Evolutionary conservation across 345 rosid genomes (phyloP).

Genomic region (rapeseed (Brassica napus)): DNA sequence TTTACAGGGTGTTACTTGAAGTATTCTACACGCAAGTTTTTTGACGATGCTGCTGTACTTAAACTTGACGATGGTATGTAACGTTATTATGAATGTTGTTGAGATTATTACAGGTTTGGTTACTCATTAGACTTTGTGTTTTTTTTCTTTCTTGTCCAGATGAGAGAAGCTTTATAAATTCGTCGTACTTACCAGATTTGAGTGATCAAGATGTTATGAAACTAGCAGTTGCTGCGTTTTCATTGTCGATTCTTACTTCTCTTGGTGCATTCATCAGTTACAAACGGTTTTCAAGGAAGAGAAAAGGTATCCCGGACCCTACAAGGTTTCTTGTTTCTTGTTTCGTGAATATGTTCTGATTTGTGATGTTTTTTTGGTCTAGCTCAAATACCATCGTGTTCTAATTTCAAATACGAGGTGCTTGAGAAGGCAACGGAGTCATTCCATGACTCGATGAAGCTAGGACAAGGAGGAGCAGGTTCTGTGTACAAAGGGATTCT

Average conservation of each 20-base stretch:
- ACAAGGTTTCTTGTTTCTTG: constrained; percentile 7
- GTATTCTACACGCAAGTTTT: constrained; percentile 57
- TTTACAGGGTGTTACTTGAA: constrained; percentile 66
- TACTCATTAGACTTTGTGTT: neutral
- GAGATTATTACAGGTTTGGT: neutral
- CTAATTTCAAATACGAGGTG: constrained; percentile 60
- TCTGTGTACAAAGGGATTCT: constrained; percentile 78
- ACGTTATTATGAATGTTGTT: neutral
- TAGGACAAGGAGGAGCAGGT: constrained; percentile 84
- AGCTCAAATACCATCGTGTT: constrained; percentile 36
- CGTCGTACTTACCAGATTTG: constrained; percentile 12
- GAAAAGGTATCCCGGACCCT: constrained; percentile 18
- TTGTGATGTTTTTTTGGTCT: neutral
- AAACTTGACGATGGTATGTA: constrained; percentile 18
- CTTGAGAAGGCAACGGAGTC: constrained; percentile 70
- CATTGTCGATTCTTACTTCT: constrained; percentile 34
- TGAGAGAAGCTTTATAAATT: neutral
- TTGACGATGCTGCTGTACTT: constrained; percentile 7
- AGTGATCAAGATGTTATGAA: constrained; percentile 13
- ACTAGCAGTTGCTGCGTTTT: constrained; percentile 27
- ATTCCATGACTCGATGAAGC: constrained; percentile 60
- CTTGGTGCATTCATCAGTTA: constrained; percentile 54
- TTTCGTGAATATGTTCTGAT: neutral
- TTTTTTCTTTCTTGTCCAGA: constrained; percentile 22
- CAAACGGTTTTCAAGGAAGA: constrained; percentile 41